phyloP scores from a whole-genome alignment of 441 rosid species.

The Geranium incanum region DNA sequence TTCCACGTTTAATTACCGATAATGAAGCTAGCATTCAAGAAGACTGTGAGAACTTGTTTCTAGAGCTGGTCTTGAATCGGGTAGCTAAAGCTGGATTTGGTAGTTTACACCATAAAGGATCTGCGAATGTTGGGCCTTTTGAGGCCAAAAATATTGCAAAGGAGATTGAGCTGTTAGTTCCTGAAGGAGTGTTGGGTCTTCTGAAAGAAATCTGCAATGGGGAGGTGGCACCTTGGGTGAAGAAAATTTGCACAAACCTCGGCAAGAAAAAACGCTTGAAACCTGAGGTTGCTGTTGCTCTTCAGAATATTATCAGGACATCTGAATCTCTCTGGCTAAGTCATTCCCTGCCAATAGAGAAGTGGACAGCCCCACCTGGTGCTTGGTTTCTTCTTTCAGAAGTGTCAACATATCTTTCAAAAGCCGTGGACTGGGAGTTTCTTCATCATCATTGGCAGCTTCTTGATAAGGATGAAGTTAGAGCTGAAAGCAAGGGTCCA shows the following conservation, averaged over 20 bases:
- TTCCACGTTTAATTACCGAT: slow-evolving; percentile 75
- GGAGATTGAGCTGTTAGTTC: slow-evolving; percentile 43
- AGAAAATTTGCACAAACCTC: slow-evolving; percentile 65
- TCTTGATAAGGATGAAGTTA: slow-evolving; percentile 53
- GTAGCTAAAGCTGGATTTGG: slow-evolving; percentile 50
- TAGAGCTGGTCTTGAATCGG: slow-evolving; percentile 68
- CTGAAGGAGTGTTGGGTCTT: slow-evolving; percentile 55
- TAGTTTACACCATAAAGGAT: slow-evolving; percentile 21
- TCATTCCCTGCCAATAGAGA: slow-evolving; percentile 57
- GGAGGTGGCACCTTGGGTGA: slow-evolving; percentile 85
- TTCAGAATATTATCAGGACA: slow-evolving; percentile 64
- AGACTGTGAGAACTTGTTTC: slow-evolving; percentile 84
- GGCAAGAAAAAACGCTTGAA: slow-evolving; percentile 74
- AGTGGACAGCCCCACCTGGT: slow-evolving; percentile 94
- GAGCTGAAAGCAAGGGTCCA: slow-evolving; percentile 31
- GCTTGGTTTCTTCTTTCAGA: slow-evolving; percentile 92
- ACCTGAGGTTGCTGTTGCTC: slow-evolving; percentile 54
- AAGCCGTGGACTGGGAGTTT: slow-evolving; percentile 86
- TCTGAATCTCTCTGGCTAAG: slow-evolving; percentile 81
- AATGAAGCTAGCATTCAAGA: slow-evolving; percentile 87
- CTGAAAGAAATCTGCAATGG: slow-evolving; percentile 60
- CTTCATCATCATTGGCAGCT: slow-evolving; percentile 88
- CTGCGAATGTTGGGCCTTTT: slow-evolving; percentile 22
- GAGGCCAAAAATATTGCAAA: slow-evolving; percentile 32
- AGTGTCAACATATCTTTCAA: slow-evolving; percentile 67